These are phyloP conservation scores for Kazachstania viticola DNA, from an alignment of 805 yeast species.

Conservation along the genomic window DNA sequence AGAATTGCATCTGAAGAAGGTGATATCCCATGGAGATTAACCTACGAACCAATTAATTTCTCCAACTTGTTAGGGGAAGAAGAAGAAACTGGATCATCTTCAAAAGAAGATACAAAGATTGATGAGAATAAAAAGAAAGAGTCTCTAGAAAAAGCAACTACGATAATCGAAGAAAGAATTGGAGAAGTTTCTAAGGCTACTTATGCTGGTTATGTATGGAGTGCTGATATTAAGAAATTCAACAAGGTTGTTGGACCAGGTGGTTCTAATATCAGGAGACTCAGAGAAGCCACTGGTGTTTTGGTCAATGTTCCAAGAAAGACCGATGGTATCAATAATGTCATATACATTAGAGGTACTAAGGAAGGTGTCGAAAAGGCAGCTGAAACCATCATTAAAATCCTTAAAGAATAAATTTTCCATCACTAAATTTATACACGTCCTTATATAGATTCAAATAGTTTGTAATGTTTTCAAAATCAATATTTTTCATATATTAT, in stretches of 20 bases:
- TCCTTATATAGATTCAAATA: not conserved
- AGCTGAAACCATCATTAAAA: conserved; percentile 28
- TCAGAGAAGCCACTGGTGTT: conserved; percentile 48
- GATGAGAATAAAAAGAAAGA: conserved; percentile 38
- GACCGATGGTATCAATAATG: conserved; percentile 39
- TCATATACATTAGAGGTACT: conserved; percentile 50
- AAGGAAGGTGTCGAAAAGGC: conserved; percentile 43
- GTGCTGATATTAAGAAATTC: conserved; percentile 39
- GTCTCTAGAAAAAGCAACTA: conserved; percentile 20
- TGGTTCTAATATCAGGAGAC: conserved; percentile 52
- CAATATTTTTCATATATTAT: too few relatives aligned
- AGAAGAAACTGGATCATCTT: conserved; percentile 38
- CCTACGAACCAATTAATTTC: conserved; percentile 27
- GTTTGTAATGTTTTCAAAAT: too few relatives aligned
- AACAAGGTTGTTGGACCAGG: conserved; percentile 65
- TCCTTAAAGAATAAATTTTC: conserved; percentile 8
- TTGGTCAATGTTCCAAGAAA: conserved; percentile 54
- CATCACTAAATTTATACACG: not conserved
- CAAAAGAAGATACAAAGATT: conserved; percentile 23
- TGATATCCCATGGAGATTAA: conserved; percentile 56
- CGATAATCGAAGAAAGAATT: conserved; percentile 38
- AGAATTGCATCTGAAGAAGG: conserved; percentile 19
- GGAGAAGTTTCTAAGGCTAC: conserved; percentile 35
- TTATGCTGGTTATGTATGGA: conserved; percentile 51
- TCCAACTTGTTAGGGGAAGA: conserved; percentile 17